These are phyloP conservation scores for Endoconidiophora laricicola DNA, from an alignment of 2,329 filamentous ascomycete species.

Conservation along the genomic window DNA sequence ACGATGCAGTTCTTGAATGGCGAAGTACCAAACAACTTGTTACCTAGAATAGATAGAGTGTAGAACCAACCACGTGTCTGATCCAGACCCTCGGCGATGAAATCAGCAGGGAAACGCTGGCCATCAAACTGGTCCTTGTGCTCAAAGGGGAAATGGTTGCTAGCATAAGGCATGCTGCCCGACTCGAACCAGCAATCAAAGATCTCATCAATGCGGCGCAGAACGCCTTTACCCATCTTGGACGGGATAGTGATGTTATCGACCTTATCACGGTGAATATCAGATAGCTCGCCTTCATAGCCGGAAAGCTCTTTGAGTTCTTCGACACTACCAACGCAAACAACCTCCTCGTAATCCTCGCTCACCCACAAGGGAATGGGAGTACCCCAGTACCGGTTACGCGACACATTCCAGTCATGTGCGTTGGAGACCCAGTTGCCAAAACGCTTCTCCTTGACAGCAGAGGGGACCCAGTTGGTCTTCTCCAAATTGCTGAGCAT, in stretches of 20 bases:
- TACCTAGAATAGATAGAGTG: slow-evolving; percentile 17
- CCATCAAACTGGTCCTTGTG: slow-evolving; percentile 15
- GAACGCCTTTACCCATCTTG: slow-evolving; percentile 16
- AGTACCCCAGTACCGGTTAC: slow-evolving; percentile 17
- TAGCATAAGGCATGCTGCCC: slow-evolving; percentile 18
- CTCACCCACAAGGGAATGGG: slow-evolving; percentile 18
- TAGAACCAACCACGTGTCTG: slow-evolving; percentile 20
- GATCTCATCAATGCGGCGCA: slow-evolving; percentile 17
- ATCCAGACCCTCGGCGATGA: slow-evolving; percentile 18
- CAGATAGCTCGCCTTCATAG: slow-evolving; percentile 14
- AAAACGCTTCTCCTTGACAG: slow-evolving; percentile 18
- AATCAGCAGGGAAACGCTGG: slow-evolving; percentile 17
- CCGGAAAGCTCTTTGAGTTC: slow-evolving; percentile 17
- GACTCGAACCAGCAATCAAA: slow-evolving; percentile 19
- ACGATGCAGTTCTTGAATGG: slow-evolving; percentile 18
- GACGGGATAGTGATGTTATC: slow-evolving; percentile 17
- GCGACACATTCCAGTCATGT: slow-evolving; percentile 17
- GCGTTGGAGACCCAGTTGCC: slow-evolving; percentile 17
- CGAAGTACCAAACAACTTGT: slow-evolving; percentile 16
- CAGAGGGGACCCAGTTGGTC: slow-evolving; percentile 16
- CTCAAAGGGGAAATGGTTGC: slow-evolving; percentile 17
- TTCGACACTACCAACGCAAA: slow-evolving; percentile 16
- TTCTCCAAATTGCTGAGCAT: slow-evolving; percentile 17
- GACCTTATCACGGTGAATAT: slow-evolving; percentile 17
- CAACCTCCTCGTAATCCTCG: slow-evolving; percentile 17